phyloP scores from a whole-genome alignment of 1,284 basidiomycete species.

The Microbotryum violaceum region DNA sequence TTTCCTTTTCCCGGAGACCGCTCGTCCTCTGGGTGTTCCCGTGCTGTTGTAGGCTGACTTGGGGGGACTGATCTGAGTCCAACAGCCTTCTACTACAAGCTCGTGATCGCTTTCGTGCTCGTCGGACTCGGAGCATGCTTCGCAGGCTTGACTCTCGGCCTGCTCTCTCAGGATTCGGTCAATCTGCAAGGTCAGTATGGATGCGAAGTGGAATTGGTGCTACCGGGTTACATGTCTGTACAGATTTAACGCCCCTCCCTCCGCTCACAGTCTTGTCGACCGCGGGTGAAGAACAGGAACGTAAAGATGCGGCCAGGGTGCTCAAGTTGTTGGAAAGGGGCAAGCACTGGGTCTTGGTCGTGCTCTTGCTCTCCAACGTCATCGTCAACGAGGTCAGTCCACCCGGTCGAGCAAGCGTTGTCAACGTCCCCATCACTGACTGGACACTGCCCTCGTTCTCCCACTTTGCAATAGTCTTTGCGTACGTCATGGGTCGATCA shows the following conservation, averaged over 20 bases:
- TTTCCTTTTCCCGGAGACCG: too few species aligned
- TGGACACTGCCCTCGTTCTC: too few species aligned
- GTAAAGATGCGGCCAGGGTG: constrained; percentile 40
- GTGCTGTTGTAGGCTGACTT: background rate
- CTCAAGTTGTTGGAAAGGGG: constrained; percentile 42
- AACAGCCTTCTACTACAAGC: constrained; percentile 24
- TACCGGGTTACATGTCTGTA: too few species aligned
- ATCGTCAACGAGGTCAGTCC: constrained; percentile 48
- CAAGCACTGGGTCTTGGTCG: constrained; percentile 39
- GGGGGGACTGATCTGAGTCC: background rate
- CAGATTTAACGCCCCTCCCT: constrained; percentile 55
- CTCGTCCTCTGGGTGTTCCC: too few species aligned
- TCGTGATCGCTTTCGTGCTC: constrained; percentile 14
- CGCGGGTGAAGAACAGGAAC: constrained; percentile 41
- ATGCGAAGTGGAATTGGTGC: background rate
- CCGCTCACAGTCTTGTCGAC: constrained; percentile 43
- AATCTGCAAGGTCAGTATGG: constrained; percentile 52
- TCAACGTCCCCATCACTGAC: constrained; percentile 57
- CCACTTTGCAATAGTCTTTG: constrained; percentile 2
- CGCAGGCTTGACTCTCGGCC: constrained; percentile 47
- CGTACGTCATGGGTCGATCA: background rate
- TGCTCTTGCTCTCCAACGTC: constrained; percentile 42
- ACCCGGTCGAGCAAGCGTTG: constrained; percentile 60
- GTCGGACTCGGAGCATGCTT: constrained; percentile 35
- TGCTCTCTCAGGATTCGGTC: constrained; percentile 56